Conservation (phyloP, 2,329 filamentous ascomycete genomes). For the Hymenoscyphus repandus region DNA sequence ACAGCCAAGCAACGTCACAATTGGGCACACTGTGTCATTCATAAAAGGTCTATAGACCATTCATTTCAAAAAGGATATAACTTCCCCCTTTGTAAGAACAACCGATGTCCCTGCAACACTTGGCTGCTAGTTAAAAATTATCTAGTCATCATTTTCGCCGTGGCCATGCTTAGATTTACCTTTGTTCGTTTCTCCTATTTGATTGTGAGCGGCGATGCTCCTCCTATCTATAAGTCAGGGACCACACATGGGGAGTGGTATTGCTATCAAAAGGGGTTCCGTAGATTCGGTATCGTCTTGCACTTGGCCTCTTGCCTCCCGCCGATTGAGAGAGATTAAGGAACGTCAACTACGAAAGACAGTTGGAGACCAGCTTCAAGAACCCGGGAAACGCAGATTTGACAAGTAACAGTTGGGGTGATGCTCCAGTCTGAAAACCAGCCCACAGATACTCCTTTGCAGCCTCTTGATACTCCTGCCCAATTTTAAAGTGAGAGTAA, state of each 20-base stretch:
- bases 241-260: constrained; percentile 38
- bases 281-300: constrained; percentile 39
- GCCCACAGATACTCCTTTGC: not conserved
- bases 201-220: constrained; percentile 25
- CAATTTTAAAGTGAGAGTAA: not conserved
- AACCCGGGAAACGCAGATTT: constrained; percentile 44
- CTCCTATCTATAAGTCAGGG: constrained; percentile 17
- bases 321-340: constrained; percentile 48
- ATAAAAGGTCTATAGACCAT: constrained; percentile 52
- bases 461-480: not conserved
- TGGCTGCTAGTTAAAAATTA: not conserved
- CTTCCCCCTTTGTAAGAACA: constrained; percentile 41
- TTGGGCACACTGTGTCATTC: no score
- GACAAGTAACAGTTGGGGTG: constrained; percentile 38
- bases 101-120: not conserved
- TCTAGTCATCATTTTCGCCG: constrained; percentile 17
- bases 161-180: constrained; percentile 22
- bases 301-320: constrained; percentile 44
- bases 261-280: constrained; percentile 31
- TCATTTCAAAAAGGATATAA: constrained; percentile 54
- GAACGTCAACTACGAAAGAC: constrained; percentile 49
- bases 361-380: constrained; percentile 47
- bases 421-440: constrained; percentile 19
- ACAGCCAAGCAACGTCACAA: not conserved
- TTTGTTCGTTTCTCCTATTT: constrained; percentile 17